Evolutionary conservation across 1,284 basidiomycete species (phyloP).

Genomic region (Ceraceosorus bombacis): DNA sequence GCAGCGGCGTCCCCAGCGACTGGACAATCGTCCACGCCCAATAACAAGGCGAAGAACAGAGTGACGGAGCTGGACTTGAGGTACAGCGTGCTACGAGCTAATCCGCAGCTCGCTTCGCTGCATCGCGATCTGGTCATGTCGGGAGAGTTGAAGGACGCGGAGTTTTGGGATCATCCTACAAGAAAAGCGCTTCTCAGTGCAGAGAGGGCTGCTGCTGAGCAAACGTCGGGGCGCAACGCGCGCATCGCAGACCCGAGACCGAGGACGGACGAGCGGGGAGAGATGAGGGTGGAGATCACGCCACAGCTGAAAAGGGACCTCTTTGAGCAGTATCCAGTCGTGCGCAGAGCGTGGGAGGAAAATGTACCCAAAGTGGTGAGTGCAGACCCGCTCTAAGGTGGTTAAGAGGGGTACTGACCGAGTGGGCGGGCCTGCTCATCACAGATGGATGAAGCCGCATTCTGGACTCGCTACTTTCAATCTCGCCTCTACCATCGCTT

Average conservation of each 20-base stretch:
- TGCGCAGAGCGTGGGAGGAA: constrained; percentile 81
- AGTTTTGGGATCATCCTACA: constrained; percentile 47
- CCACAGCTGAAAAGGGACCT: constrained; percentile 88
- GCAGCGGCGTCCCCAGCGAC: constrained; percentile 1
- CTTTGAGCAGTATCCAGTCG: constrained; percentile 94
- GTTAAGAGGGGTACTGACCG: too few relatives aligned
- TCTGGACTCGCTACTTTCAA: constrained; percentile 95
- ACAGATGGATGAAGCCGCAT: constrained; percentile 77
- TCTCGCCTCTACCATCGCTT: constrained; percentile 90
- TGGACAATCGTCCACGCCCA: neutral
- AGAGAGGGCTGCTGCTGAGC: constrained; percentile 33
- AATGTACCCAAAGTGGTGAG: constrained; percentile 77
- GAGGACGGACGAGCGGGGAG: constrained; percentile 35
- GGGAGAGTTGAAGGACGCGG: constrained; percentile 30
- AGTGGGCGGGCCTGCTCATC: constrained; percentile 2
- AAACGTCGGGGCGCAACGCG: constrained; percentile 38
- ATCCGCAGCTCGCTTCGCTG: constrained; percentile 31
- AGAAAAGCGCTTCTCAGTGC: constrained; percentile 36
- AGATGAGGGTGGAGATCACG: constrained; percentile 79
- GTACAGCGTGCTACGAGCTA: constrained; percentile 34
- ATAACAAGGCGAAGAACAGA: neutral
- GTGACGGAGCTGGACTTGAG: constrained; percentile 36
- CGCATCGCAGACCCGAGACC: constrained; percentile 44
- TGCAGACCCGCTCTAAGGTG: neutral
- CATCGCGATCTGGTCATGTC: constrained; percentile 44